Conservation (phyloP, 148 eudicot species). For the Diospyros lotus region DNA sequence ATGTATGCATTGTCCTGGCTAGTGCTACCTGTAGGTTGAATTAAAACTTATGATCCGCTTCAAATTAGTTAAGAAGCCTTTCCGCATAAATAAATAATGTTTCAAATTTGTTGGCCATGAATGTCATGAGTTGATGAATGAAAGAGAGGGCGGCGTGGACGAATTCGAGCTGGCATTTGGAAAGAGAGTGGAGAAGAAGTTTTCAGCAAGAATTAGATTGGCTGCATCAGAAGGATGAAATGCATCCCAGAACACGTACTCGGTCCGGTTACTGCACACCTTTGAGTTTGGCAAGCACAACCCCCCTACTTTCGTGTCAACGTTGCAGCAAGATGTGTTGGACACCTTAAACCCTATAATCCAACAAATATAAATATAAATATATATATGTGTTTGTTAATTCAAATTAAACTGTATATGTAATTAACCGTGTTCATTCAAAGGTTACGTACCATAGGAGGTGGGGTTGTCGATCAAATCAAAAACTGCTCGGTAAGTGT, state of each 20-base stretch:
- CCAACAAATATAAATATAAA: background rate
- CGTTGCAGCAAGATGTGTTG: conserved; percentile 77
- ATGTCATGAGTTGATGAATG: too few relatives aligned
- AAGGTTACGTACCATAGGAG: conserved; percentile 40
- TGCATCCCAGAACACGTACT: conserved; percentile 91
- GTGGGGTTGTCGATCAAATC: conserved; percentile 55
- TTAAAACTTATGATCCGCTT: too few relatives aligned
- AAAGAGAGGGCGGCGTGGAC: background rate
- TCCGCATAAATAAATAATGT: too few relatives aligned
- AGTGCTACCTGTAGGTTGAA: too few relatives aligned
- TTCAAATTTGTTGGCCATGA: too few relatives aligned
- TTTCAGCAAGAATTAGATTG: conserved; percentile 59
- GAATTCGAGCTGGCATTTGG: conserved; percentile 8
- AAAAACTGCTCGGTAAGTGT: conserved; percentile 58
- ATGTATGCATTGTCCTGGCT: too few relatives aligned
- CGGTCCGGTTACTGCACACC: conserved; percentile 53
- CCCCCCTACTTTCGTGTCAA: conserved; percentile 71
- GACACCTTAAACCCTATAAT: conserved; percentile 69
- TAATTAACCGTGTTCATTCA: background rate
- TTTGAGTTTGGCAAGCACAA: conserved; percentile 76
- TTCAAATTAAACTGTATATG: background rate
- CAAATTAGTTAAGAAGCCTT: too few relatives aligned
- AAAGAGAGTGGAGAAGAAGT: conserved; percentile 47
- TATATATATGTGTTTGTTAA: background rate
- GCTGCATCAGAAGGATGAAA: conserved; percentile 95